Evolutionary conservation across 2,329 filamentous ascomycete genomes (phyloP).

Genomic region (Beauveria caledonica): DNA sequence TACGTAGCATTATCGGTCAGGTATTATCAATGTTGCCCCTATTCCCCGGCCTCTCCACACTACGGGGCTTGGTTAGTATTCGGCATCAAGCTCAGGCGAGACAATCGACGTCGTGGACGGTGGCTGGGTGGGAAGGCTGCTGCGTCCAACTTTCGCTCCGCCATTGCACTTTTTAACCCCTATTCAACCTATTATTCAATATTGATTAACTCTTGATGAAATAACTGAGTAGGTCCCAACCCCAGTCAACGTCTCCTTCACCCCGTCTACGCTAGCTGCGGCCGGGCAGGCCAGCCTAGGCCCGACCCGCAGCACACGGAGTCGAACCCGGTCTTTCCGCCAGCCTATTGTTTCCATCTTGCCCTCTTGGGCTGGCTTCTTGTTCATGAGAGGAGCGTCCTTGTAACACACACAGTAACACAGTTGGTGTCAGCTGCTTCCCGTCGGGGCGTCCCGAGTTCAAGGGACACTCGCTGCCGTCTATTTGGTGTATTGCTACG

Average conservation of each 20-base stretch:
- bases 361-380: conserved; percentile 1
- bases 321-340: conserved; percentile 7
- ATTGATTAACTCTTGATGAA: background rate
- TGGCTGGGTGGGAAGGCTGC: background rate
- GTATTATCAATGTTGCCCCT: conserved; percentile 4
- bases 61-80: conserved; percentile 1
- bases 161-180: background rate
- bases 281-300: background rate
- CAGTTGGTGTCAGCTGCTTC: background rate
- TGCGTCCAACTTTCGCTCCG: background rate
- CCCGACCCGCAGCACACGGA: conserved; percentile 7
- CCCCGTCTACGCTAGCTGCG: background rate
- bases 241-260: background rate
- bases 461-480: background rate
- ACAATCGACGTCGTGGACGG: background rate
- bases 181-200: background rate
- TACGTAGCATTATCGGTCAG: background rate
- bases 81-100: background rate
- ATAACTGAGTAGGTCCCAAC: background rate
- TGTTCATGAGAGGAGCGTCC: background rate
- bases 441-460: background rate
- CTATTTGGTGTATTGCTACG: too few species aligned
- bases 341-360: conserved; percentile 2
- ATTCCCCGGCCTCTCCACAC: conserved; percentile 7
- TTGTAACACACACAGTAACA: too few species aligned